A percentile compares a stretch with the other conserved stretches of the same genome.
Conservation (phyloP, 208 protist species). For the Trypanosomatidae sp. region DNA sequence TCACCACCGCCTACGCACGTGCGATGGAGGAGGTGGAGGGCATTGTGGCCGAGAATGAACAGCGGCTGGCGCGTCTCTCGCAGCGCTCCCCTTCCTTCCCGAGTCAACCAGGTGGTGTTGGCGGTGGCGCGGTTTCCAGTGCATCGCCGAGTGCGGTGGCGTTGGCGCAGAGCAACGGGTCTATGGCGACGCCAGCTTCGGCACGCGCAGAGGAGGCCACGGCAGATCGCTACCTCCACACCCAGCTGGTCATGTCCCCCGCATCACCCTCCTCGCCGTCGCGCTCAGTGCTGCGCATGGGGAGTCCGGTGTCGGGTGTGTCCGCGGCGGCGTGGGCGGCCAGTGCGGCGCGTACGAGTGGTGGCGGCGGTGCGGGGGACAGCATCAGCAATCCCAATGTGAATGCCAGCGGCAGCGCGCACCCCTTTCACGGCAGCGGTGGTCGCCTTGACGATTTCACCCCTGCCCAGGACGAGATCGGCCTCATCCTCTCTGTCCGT, state of each 20-base stretch:
- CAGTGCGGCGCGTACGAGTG: too few species aligned
- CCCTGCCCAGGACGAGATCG: conserved; percentile 30
- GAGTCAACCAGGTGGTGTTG: not conserved
- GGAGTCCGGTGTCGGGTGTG: conserved; percentile 13
- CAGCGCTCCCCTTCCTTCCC: not conserved
- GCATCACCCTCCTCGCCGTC: conserved; percentile 16
- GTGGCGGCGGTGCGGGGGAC: too few species aligned
- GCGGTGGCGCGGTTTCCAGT: not conserved
- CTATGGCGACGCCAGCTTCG: too few species aligned
- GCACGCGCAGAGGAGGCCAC: too few species aligned
- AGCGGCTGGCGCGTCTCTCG: conserved; percentile 10
- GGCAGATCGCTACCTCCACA: too few species aligned
- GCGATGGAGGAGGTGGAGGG: conserved; percentile 32
- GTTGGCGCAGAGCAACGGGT: too few species aligned
- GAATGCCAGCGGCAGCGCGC: not conserved
- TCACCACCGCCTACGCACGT: conserved; percentile 24
- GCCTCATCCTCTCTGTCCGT: conserved; percentile 34
- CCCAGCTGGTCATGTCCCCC: too few species aligned
- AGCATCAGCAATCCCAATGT: too few species aligned
- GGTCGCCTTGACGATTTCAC: conserved; percentile 2
- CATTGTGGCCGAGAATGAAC: conserved; percentile 20
- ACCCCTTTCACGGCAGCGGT: not conserved
- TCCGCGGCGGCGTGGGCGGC: conserved; percentile 11
- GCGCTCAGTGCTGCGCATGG: conserved; percentile 6
- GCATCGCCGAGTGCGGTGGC: not conserved